phyloP scores from a whole-genome alignment of 2,329 filamentous ascomycete species.

The Ciborinia camelliae region DNA sequence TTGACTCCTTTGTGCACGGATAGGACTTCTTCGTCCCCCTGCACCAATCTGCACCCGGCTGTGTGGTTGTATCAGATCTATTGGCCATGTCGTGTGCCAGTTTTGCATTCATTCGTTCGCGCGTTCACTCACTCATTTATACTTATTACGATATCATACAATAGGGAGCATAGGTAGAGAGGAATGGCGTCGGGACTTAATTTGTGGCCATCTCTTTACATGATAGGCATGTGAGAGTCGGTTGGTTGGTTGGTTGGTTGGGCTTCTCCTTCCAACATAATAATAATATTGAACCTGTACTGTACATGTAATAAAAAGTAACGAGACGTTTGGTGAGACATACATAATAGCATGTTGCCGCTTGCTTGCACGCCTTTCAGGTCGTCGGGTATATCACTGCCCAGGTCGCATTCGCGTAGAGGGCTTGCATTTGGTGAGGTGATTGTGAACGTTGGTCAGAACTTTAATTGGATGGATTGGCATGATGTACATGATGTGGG shows the following conservation, averaged over 20 bases:
- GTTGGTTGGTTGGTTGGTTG: neutral
- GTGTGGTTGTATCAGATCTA: slow-evolving; percentile 20
- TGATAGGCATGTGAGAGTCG: slow-evolving; percentile 1
- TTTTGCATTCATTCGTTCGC: slow-evolving; percentile 1
- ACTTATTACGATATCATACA: slow-evolving; percentile 10
- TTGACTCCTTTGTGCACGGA: slow-evolving; percentile 18
- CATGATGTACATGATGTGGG: too few relatives aligned
- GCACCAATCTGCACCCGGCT: slow-evolving; percentile 14
- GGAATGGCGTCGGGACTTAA: slow-evolving; percentile 3
- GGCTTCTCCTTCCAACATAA: slow-evolving; percentile 4
- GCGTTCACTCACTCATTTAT: slow-evolving; percentile 4
- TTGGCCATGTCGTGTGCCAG: slow-evolving; percentile 14
- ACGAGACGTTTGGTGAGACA: neutral
- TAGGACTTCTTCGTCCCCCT: neutral
- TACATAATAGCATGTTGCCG: too few relatives aligned
- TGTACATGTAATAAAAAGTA: neutral
- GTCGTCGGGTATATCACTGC: too few relatives aligned
- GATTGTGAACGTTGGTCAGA: neutral
- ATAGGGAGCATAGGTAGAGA: slow-evolving; percentile 14
- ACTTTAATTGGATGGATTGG: neutral
- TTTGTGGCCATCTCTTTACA: slow-evolving; percentile 2
- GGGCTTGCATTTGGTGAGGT: neutral
- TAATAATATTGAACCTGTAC: neutral
- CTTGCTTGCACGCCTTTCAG: too few relatives aligned
- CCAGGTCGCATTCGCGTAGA: too few relatives aligned